Percentiles rank a stretch among this genome's conserved stretches.
phyloP scores from a whole-genome alignment of 139 green algal genomes.

The Coccomyxa sp. region DNA sequence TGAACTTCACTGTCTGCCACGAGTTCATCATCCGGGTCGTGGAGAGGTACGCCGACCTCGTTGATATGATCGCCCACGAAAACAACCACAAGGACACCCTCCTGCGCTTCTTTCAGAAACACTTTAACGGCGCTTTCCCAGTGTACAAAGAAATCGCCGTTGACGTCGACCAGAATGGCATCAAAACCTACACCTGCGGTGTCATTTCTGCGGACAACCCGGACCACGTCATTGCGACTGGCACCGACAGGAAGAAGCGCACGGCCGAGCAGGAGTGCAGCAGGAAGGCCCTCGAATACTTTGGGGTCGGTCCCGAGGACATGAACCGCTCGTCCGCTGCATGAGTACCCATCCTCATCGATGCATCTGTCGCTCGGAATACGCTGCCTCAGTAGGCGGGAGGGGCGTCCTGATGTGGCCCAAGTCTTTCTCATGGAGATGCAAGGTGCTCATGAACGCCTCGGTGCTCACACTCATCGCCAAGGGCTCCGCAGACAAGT shows the following conservation, averaged over 20 bases:
- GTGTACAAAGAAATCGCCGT: background rate
- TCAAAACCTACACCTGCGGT: background rate
- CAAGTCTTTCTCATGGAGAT: background rate
- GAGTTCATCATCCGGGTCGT: background rate
- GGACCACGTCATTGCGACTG: background rate
- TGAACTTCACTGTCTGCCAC: background rate
- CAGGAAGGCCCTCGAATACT: background rate
- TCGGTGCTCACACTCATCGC: background rate
- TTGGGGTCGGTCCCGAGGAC: background rate
- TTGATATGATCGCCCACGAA: background rate
- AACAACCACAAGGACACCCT: background rate
- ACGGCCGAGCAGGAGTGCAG: background rate
- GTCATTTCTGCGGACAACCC: background rate
- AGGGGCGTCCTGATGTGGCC: background rate
- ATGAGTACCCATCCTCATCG: background rate
- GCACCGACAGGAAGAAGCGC: background rate
- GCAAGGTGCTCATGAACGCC: background rate
- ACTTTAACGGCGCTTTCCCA: background rate
- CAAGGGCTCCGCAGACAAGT: background rate
- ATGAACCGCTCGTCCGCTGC: background rate
- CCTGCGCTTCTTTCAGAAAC: background rate
- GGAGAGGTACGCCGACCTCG: background rate
- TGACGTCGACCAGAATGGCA: background rate
- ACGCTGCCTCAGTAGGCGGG: no score
- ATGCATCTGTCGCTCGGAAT: no score